Conservation (phyloP, 441 rosid genomes). For the Dalechampia spathulata region DNA sequence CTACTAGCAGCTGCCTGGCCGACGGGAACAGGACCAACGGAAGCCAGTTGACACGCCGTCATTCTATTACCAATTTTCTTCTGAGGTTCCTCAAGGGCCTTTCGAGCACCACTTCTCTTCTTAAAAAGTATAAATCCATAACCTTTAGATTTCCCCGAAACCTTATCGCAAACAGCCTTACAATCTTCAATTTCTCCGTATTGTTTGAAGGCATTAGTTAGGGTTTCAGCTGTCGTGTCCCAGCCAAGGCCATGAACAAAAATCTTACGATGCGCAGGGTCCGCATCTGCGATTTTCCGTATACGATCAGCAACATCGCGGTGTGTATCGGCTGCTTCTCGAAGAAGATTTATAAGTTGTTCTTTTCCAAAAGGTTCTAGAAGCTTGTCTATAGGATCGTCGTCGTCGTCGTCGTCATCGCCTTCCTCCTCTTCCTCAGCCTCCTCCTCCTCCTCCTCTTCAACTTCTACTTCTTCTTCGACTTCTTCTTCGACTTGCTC, state of each 20-base stretch:
- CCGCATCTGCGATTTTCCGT: constrained; percentile 20
- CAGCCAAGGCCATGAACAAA: constrained; percentile 80
- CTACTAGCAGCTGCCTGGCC: no score
- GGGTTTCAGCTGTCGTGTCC: constrained; percentile 70
- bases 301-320: constrained; percentile 44
- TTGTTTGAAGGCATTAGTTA: constrained; percentile 45
- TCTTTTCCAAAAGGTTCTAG: no score
- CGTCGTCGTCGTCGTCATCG: no score
- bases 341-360: constrained; percentile 61
- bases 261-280: constrained; percentile 60
- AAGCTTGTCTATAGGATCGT: no score
- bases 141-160: constrained; percentile 63
- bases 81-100: constrained; percentile 66
- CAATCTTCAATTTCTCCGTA: constrained; percentile 80
- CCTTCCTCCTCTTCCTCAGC: no score
- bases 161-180: constrained; percentile 57
- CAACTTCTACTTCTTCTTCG: no score
- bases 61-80: constrained; percentile 65
- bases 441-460: no score
- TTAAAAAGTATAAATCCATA: constrained; percentile 65
- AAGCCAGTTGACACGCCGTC: constrained; percentile 18
- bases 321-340: constrained; percentile 38
- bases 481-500: no score
- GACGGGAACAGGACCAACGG: not conserved
- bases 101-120: constrained; percentile 59